Conservation (phyloP, 345 rosid genomes). For the Cardamine chenopodiifolia region DNA sequence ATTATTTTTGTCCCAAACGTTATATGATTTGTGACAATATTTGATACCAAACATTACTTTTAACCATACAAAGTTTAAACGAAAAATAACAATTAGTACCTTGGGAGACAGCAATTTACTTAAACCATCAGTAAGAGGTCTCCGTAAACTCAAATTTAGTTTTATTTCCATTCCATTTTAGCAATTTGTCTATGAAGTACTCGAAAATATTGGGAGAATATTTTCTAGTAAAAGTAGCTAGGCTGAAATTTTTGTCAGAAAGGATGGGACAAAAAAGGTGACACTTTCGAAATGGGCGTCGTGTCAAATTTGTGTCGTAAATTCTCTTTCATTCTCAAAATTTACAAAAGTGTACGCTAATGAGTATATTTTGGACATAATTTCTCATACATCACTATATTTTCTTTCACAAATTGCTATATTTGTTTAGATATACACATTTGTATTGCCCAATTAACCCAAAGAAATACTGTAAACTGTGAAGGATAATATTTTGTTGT, state of each 20-base stretch:
- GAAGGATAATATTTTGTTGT: background rate
- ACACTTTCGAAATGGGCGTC: conserved; percentile 15
- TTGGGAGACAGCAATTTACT: background rate
- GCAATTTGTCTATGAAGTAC: background rate
- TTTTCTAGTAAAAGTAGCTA: conserved; percentile 1
- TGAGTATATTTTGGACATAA: background rate
- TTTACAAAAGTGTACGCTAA: background rate
- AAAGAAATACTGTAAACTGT: background rate
- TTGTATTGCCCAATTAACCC: background rate
- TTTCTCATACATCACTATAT: background rate
- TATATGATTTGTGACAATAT: too few relatives aligned
- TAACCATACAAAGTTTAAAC: background rate
- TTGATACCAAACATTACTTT: too few relatives aligned
- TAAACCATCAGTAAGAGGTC: background rate
- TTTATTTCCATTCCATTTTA: background rate
- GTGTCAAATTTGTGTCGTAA: conserved; percentile 18
- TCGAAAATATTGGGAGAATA: conserved; percentile 1
- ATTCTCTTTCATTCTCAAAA: background rate
- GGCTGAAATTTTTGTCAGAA: conserved; percentile 31
- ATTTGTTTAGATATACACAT: background rate
- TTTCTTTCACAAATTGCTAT: background rate
- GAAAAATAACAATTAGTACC: background rate
- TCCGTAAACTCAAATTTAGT: background rate
- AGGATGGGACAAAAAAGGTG: conserved; percentile 22
- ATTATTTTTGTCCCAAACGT: too few relatives aligned